phyloP scores from a whole-genome alignment of 805 yeast genomes.

The Wickerhamiella siamensis region DNA sequence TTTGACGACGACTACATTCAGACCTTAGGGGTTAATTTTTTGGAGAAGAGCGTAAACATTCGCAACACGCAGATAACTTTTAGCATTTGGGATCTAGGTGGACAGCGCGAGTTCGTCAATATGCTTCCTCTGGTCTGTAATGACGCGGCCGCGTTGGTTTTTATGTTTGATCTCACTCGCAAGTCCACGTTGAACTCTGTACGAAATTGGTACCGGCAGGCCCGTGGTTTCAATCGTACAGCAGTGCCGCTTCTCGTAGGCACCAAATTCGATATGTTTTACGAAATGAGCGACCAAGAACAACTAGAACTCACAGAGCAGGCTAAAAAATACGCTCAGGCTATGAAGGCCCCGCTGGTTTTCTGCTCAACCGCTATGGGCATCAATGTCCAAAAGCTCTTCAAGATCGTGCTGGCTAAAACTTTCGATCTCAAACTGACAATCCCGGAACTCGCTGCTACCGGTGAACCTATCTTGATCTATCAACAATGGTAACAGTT shows the following conservation, averaged over 20 bases:
- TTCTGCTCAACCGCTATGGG: conserved; percentile 89
- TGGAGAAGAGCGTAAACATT: conserved; percentile 77
- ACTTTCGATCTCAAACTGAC: conserved; percentile 76
- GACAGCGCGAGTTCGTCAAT: conserved; percentile 85
- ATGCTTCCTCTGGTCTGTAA: conserved; percentile 88
- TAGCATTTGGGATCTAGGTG: conserved; percentile 92
- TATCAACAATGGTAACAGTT: conserved; percentile 32
- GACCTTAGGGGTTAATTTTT: conserved; percentile 87
- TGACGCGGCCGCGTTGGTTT: conserved; percentile 82
- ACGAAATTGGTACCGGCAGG: conserved; percentile 90
- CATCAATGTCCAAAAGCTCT: conserved; percentile 84
- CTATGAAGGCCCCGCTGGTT: conserved; percentile 72
- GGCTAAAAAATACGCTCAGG: conserved; percentile 72
- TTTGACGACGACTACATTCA: conserved; percentile 87
- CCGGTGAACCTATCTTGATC: conserved; percentile 84
- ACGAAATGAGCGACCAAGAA: conserved; percentile 62
- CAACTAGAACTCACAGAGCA: conserved; percentile 73
- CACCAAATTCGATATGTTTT: conserved; percentile 80
- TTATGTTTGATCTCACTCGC: conserved; percentile 80
- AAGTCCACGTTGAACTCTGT: conserved; percentile 75
- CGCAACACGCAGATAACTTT: conserved; percentile 80
- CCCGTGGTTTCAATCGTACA: conserved; percentile 73
- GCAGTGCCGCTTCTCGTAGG: conserved; percentile 89
- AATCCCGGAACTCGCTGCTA: conserved; percentile 65
- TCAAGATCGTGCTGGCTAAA: conserved; percentile 77